Percentiles rank a stretch among this genome's conserved stretches.
These are phyloP conservation scores for Colletotrichum abscissum DNA, from an alignment of 2,329 filamentous ascomycete species.

Conservation along the genomic window DNA sequence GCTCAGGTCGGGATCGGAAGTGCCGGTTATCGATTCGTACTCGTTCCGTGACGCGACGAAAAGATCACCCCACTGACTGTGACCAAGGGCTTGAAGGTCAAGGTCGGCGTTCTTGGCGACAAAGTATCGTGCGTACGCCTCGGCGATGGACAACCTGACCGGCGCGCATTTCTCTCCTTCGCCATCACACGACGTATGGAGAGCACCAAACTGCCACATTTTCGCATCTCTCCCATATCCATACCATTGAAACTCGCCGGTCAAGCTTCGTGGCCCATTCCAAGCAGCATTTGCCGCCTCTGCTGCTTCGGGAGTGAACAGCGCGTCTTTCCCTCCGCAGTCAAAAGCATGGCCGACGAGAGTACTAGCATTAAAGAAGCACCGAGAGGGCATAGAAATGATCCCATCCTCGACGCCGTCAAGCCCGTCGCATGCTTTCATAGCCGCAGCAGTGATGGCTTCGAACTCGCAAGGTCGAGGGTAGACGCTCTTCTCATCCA, in stretches of 20 bases:
- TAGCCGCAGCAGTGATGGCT: conserved; percentile 48
- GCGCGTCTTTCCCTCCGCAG: conserved; percentile 41
- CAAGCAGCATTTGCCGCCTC: conserved; percentile 28
- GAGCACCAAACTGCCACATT: background rate
- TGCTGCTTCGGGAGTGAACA: background rate
- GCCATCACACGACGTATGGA: background rate
- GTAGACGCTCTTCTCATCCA: background rate
- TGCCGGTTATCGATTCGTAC: conserved; percentile 39
- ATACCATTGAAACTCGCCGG: conserved; percentile 11
- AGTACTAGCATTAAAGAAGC: conserved; percentile 26
- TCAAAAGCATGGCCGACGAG: conserved; percentile 14
- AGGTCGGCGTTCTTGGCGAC: conserved; percentile 44
- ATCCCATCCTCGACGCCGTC: conserved; percentile 60
- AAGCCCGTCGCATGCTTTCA: conserved; percentile 53
- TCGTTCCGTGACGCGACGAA: conserved; percentile 35
- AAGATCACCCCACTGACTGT: conserved; percentile 22
- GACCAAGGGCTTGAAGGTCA: conserved; percentile 27
- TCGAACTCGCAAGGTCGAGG: conserved; percentile 40
- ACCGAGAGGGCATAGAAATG: conserved; percentile 41
- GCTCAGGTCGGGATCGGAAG: conserved; percentile 42
- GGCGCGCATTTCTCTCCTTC: background rate
- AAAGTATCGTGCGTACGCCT: background rate
- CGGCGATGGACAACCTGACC: background rate
- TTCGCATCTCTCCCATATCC: background rate
- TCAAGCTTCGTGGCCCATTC: conserved; percentile 10